Base-by-base conservation (phyloP, 139 green algal species). In the Limnomonas spitsbergensis region DNA sequence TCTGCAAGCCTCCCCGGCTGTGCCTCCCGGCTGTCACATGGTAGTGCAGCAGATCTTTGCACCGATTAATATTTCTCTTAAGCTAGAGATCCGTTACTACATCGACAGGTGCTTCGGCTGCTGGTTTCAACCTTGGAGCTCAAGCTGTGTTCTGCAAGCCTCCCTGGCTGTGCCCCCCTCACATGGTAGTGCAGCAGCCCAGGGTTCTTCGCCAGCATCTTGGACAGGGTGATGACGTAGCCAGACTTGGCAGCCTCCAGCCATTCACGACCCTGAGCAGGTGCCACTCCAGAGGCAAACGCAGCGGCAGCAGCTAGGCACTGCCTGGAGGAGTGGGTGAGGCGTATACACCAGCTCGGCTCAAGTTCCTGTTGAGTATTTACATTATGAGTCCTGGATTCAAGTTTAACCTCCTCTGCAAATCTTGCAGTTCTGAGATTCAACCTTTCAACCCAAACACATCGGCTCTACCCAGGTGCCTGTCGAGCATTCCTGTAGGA, bases 181-280 rank as follows among this genome's bases (percentile, higher is more conserved):
- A 86, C 81, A 77, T 83, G 69, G 76, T 89, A 90, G 1, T 72
- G n/a, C 6, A 92, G 73, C 72, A 92, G 76, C 14, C 24, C 36
- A 14, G 80, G 69, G 67, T 86, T 89, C 36, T 7, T 67, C 0
- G 52, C 35, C 75, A 89, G 76, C 76, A 88, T 40, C 2, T 34
- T 27, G n/a, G 78, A 36, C 67, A 89, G 81, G 3, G 7, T 36
- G 1, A 6, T 3, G 39, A 83, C 4, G 20, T 84, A 53, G 2
- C 86, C 86, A 7, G 53, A 42, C 81, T 82, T 80, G 29, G 86
- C 83, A 35, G 86, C 83, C 4, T 87, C 83, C 79, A 90, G 53
- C 86, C 86, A 90, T 14, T 56, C 39, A 2, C 76, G 67, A 4
- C 84, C 84, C 75, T 81, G 26, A 27, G 69, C 52, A 9, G 27